phyloP scores from a whole-genome alignment of 1,139 yeast genomes.

The Protomyces inouyei region DNA sequence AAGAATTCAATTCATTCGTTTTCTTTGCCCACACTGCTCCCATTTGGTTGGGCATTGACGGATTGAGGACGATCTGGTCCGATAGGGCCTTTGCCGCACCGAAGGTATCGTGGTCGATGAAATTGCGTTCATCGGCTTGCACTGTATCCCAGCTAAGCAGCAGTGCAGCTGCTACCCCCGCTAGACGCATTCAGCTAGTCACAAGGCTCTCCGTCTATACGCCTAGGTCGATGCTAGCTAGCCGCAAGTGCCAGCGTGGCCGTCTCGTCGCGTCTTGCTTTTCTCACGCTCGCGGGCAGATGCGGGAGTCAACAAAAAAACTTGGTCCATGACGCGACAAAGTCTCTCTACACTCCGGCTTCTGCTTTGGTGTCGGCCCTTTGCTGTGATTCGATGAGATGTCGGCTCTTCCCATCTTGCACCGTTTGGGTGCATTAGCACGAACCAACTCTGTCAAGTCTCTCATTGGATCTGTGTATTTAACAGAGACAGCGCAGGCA shows the following conservation, averaged over 20 bases:
- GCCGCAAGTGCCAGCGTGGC: too few relatives aligned
- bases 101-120: conserved; percentile 1
- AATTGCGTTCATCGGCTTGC: background rate
- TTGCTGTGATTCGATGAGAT: background rate
- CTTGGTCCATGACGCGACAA: too few relatives aligned
- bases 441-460: background rate
- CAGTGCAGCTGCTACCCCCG: too few relatives aligned
- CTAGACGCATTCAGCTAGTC: too few relatives aligned
- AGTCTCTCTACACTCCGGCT: too few relatives aligned
- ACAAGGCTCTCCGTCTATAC: too few relatives aligned
- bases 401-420: background rate
- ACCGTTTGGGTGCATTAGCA: background rate
- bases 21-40: conserved; percentile 40
- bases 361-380: too few relatives aligned
- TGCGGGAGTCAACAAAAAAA: too few relatives aligned
- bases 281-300: too few relatives aligned
- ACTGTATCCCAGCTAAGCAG: too few relatives aligned
- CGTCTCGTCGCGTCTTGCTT: too few relatives aligned
- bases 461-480: background rate
- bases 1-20: conserved; percentile 36
- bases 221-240: too few relatives aligned
- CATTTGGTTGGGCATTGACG: conserved; percentile 28
- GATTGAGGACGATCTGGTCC: conserved; percentile 8
- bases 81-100: conserved; percentile 20
- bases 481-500: background rate